Evolutionary conservation across 225 moss, liverwort and hornwort species (phyloP), one percentile per base, ranked within the genome.

Genomic region (Marchantia paleacea): DNA sequence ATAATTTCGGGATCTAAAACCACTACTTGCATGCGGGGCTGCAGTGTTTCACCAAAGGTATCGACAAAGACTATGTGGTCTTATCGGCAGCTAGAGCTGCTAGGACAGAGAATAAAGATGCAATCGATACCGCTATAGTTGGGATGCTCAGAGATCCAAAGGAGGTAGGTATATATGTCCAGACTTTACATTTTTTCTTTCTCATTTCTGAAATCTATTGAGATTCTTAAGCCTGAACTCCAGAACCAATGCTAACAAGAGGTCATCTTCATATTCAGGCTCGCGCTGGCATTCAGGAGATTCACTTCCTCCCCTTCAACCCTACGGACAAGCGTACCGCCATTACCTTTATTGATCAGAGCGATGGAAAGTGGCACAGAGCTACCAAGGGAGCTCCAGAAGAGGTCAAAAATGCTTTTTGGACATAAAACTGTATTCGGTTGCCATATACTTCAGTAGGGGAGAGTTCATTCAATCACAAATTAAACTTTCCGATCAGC

Each of bases 1-100:
- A 2, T 39, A 39, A 39, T 5, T n/a, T n/a, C 2, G 39, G 39
- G 39, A 39, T 39, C 39, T 39, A 39, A 39, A 39, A 39, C 39
- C 39, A 39, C 2, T 39, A 39, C 39, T 39, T 39, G 39, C 2
- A 39, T 39, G 39, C 39, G 2, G 57, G 57, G 39, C 5, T 39
- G 39, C 39, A 88, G 72, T 75, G 76, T 6, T 88, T 88, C 49
- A 52, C 55, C 8, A 81, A 83, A 78, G 85, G 85, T 15, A 78
- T 83, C 62, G 85, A 85, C 81, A 81, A 80, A 69, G 84, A 85
- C 24, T 52, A 75, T 4, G 83, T 88, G 70, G 81, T 88, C 50
- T 25, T 73, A 8, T 30, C 29, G 25, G 79, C 79, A 69, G 79
- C 79, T 2, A 69, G 79, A 52, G 79, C 79, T 10, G 68, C 79